phyloP scores from a whole-genome alignment of 768 basidiomycete species.

The Infundibulicybe gibba region DNA sequence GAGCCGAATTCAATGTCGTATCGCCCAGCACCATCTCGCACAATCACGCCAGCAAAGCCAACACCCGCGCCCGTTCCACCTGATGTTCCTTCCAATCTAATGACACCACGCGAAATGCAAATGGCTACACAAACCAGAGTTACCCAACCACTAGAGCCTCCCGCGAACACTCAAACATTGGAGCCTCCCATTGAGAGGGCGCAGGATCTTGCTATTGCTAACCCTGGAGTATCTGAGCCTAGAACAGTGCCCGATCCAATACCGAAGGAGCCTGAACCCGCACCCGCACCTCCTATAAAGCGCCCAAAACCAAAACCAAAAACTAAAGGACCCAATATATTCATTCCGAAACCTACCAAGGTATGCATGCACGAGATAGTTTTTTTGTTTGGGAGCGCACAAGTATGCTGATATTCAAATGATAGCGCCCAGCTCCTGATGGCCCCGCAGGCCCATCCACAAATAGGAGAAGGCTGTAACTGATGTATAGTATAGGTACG shows the following conservation, averaged over 20 bases:
- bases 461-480: conserved; percentile 8
- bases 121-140: no score
- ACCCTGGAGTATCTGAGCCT: no score
- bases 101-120: no score
- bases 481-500: no score
- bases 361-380: conserved; percentile 8
- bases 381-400: not conserved
- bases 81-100: no score
- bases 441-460: conserved; percentile 4
- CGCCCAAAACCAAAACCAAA: conserved; percentile 30
- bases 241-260: not conserved
- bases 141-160: no score
- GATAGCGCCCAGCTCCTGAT: conserved; percentile 13
- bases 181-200: no score
- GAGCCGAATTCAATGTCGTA: conserved; percentile 6
- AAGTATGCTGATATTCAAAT: not conserved
- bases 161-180: no score
- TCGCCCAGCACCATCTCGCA: conserved; percentile 16
- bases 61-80: not conserved
- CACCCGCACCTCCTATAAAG: conserved; percentile 20
- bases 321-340: conserved; percentile 32
- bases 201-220: no score
- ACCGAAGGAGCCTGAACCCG: not conserved
- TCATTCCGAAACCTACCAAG: conserved; percentile 58
- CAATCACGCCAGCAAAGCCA: conserved; percentile 3